phyloP scores from a whole-genome alignment of 1,284 basidiomycete genomes.

The Pterula multifida region DNA sequence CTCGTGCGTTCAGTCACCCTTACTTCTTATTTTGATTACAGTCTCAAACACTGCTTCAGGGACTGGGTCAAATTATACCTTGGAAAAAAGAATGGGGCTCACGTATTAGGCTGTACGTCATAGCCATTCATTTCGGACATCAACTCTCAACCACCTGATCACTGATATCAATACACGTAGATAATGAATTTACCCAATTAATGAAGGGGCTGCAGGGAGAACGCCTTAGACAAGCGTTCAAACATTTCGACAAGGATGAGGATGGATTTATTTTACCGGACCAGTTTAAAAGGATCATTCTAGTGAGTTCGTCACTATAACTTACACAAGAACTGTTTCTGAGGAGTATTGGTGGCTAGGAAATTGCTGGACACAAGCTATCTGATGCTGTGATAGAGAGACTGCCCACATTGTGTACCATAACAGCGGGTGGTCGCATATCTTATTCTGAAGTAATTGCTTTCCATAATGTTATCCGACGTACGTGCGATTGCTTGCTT shows the following conservation, averaged over 20 bases:
- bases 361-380: constrained; percentile 91
- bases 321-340: constrained; percentile 2
- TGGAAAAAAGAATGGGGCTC: constrained; percentile 79
- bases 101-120: constrained; percentile 81
- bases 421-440: constrained; percentile 81
- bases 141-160: constrained; percentile 5
- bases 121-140: constrained; percentile 3
- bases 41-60: too few species aligned
- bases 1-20: constrained; percentile 36
- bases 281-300: constrained; percentile 87
- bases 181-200: constrained; percentile 90
- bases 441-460: constrained; percentile 92
- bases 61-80: constrained; percentile 93
- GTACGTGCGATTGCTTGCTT: constrained; percentile 26
- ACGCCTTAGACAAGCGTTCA: constrained; percentile 88
- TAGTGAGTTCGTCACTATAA: constrained; percentile 36
- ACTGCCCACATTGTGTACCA: constrained; percentile 78
- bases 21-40: constrained; percentile 7
- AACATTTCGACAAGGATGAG: constrained; percentile 75
- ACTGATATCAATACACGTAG: constrained; percentile 24
- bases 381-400: constrained; percentile 84
- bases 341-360: constrained; percentile 28
- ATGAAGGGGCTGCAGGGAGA: constrained; percentile 97
- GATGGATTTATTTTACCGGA: constrained; percentile 88
- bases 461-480: constrained; percentile 87